These are phyloP conservation scores for Nicotiana knightiana DNA, from an alignment of 257 asterid genomes.

Conservation along the genomic window DNA sequence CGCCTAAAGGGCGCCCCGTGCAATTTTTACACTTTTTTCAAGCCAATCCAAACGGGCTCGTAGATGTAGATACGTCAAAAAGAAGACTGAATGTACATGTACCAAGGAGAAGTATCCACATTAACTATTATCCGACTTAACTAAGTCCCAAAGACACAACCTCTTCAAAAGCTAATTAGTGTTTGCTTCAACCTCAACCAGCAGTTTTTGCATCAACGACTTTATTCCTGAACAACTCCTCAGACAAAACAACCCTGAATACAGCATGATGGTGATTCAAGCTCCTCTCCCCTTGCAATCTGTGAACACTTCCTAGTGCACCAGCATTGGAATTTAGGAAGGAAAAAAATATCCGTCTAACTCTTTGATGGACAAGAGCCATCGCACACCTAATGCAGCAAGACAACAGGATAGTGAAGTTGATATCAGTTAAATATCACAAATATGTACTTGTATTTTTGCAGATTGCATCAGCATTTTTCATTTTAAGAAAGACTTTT, in stretches of 20 bases:
- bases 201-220: constrained; percentile 1
- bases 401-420: not conserved
- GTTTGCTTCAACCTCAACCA: not conserved
- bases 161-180: not conserved
- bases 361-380: constrained; percentile 94
- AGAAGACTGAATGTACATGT: not conserved
- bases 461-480: no score
- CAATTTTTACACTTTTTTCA: no score
- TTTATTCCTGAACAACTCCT: constrained; percentile 26
- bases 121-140: not conserved
- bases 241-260: constrained; percentile 60
- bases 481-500: no score
- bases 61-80: not conserved
- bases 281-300: constrained; percentile 86
- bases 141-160: not conserved
- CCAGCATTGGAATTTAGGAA: constrained; percentile 67
- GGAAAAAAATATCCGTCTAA: constrained; percentile 70
- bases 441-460: not conserved
- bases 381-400: constrained; percentile 66
- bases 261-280: constrained; percentile 95
- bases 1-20: no score
- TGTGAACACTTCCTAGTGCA: constrained; percentile 77
- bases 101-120: not conserved
- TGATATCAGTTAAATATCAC: not conserved
- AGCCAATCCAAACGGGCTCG: no score